Conservation (phyloP, 176 grass and related monocot genomes). For the Microstegium vimineum region DNA sequence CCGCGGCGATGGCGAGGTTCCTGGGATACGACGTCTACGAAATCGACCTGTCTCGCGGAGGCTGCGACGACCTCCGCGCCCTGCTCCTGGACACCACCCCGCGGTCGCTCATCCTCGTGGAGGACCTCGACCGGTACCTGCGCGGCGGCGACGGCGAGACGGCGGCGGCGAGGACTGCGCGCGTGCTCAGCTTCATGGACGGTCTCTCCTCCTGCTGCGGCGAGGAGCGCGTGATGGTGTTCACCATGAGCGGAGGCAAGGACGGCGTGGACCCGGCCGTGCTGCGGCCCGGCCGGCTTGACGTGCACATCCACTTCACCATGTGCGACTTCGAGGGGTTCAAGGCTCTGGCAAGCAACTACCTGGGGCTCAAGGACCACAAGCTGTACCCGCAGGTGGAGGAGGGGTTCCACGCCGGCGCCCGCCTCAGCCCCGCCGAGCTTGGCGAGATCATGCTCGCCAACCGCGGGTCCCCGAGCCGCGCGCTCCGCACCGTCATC, state of each 20-base stretch:
- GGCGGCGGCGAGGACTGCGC: slow-evolving; percentile 30
- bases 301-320: slow-evolving; percentile 90
- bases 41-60: slow-evolving; percentile 58
- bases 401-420: slow-evolving; percentile 82
- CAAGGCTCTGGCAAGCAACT: slow-evolving; percentile 85
- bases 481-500: slow-evolving; percentile 87
- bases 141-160: slow-evolving; percentile 41
- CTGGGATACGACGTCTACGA: slow-evolving; percentile 88
- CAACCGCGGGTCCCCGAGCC: slow-evolving; percentile 69
- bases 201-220: slow-evolving; percentile 77
- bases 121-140: slow-evolving; percentile 91
- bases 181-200: slow-evolving; percentile 90
- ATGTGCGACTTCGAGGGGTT: slow-evolving; percentile 88
- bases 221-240: slow-evolving; percentile 86
- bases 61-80: slow-evolving; percentile 60
- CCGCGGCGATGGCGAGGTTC: slow-evolving; percentile 84
- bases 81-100: slow-evolving; percentile 67
- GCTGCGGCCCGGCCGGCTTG: slow-evolving; percentile 74
- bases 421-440: slow-evolving; percentile 76
- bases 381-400: slow-evolving; percentile 95
- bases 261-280: slow-evolving; percentile 74
- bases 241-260: slow-evolving; percentile 75
- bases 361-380: slow-evolving; percentile 91
- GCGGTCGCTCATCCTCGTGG: slow-evolving; percentile 87
- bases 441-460: slow-evolving; percentile 98